Percentiles rank a stretch among this genome's conserved stretches.
phyloP scores from a whole-genome alignment of 2,329 filamentous ascomycete species.

The Sporothrix variecibatus region DNA sequence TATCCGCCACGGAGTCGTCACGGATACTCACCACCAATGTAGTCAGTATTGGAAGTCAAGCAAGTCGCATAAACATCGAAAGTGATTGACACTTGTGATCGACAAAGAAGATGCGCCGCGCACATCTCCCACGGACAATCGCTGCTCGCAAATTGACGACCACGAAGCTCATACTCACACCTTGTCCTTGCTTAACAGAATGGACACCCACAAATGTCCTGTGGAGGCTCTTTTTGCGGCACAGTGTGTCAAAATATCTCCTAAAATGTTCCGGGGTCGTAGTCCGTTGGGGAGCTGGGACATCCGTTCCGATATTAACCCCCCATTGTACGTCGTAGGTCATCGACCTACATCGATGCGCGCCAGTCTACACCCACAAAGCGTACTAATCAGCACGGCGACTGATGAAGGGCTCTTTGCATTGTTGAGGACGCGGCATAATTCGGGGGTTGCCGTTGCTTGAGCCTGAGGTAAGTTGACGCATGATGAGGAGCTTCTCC shows the following conservation, averaged over 20 bases:
- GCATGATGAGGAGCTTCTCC: not conserved
- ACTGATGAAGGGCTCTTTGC: not conserved
- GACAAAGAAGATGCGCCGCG: not conserved
- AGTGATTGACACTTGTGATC: not conserved
- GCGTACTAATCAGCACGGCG: not conserved
- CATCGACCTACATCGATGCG: not conserved
- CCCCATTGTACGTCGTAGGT: not conserved
- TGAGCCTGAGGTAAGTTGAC: not conserved
- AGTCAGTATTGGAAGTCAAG: not conserved
- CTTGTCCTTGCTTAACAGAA: no score
- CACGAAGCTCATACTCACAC: not conserved
- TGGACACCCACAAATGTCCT: no score
- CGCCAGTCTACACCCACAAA: not conserved
- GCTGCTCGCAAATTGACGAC: not conserved
- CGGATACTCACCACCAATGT: not conserved
- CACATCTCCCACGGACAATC: not conserved
- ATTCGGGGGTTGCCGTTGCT: not conserved
- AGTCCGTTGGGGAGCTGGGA: not conserved
- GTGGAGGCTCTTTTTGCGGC: not conserved
- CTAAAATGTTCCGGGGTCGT: not conserved
- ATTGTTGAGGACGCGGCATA: not conserved
- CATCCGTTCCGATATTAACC: not conserved
- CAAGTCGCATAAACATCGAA: not conserved
- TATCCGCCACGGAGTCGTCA: not conserved
- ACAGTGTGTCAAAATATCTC: not conserved